Evolutionary conservation across 306 rosid species (phyloP), one percentile per base, ranked within the genome.

Genomic region (Pyrus bretschneideri): DNA sequence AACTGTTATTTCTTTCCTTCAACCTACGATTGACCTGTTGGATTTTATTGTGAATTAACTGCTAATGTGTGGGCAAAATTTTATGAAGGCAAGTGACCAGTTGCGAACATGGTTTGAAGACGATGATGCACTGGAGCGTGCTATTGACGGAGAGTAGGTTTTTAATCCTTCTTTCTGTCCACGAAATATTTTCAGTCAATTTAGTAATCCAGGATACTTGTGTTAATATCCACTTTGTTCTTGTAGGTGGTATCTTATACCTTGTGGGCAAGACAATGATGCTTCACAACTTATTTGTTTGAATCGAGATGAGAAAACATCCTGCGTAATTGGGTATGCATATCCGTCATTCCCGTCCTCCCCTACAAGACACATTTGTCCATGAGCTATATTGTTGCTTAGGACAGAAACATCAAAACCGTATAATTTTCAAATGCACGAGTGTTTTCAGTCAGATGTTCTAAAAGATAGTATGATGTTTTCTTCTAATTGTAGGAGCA

Each of bases 111-210:
- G 99, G 98, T 91, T 96, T 61, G 86, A 84, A 83, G 97, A 96
- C 35, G 86, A 96, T 60, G 99, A 96, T 78, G 97, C 98, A 46
- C 85, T 96, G 27, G 93, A 96, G 87, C 93, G 99, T 72, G 87
- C 98, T 62, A 91, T 87, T 49, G 88, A 76, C 21, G 99, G 97
- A 89, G 97, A 92, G 99, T 96, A 87, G 58, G 98, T 77, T 60
- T 60, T 19, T 21, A 14, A 17, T 18, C 45, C 54, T 27, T 25
- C 54, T 76, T 49, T 76, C 69, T 57, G 74, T 55, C 8, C 59
- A 14, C 5, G 19, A 5, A 59, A 18, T 59, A 44, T 42, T 18
- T 42, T 17, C 6, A 1, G 31, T 44, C 69, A 30, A 69, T 69
- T 33, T 12, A 35, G 35, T 75, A 9, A 46, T 73, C 35, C 29